A percentile compares a stretch with the other conserved stretches of the same genome.
These are phyloP conservation scores for Bonnemaisonia californica DNA, from an alignment of 31 red algal genomes.

Conservation along the genomic window DNA sequence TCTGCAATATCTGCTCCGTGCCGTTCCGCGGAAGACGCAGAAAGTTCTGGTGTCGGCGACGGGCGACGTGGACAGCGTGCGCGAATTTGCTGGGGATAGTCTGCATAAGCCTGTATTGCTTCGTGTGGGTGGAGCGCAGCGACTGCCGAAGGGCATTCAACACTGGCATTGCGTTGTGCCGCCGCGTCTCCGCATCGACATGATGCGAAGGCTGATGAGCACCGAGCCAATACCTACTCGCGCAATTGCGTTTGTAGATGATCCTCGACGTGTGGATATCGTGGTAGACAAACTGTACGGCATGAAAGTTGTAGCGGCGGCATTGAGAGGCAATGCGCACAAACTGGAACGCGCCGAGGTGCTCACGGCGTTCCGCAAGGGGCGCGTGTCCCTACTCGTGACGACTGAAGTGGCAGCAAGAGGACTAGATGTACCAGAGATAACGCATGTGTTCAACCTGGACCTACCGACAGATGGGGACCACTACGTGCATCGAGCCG, in stretches of 20 bases:
- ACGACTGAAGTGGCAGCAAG: constrained; percentile 90
- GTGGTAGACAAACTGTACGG: constrained; percentile 59
- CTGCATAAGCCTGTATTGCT: constrained; percentile 53
- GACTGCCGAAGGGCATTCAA: constrained; percentile 61
- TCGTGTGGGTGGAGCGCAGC: constrained; percentile 55
- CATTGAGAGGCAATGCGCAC: constrained; percentile 74
- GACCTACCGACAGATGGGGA: constrained; percentile 90
- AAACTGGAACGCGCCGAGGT: constrained; percentile 90
- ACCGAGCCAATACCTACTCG: constrained; percentile 47
- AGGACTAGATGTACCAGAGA: constrained; percentile 84
- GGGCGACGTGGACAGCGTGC: constrained; percentile 54
- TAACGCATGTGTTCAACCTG: constrained; percentile 86
- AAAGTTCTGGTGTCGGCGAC: constrained; percentile 90
- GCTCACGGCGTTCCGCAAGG: constrained; percentile 78
- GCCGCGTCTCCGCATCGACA: constrained; percentile 77
- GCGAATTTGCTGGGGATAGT: constrained; percentile 51
- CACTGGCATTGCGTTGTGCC: constrained; percentile 81
- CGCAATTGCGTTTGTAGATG: constrained; percentile 85
- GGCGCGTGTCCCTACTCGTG: constrained; percentile 66
- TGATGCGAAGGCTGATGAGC: constrained; percentile 72
- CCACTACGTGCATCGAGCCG: constrained; percentile 94
- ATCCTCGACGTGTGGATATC: constrained; percentile 74
- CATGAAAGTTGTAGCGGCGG: constrained; percentile 57
- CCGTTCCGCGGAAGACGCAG: constrained; percentile 37
- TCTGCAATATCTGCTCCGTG: constrained; percentile 50